Evolutionary conservation across 768 basidiomycete genomes (phyloP), one percentile per base, ranked within the genome.

Genomic region (Tubosaeta brunneosetosa): DNA sequence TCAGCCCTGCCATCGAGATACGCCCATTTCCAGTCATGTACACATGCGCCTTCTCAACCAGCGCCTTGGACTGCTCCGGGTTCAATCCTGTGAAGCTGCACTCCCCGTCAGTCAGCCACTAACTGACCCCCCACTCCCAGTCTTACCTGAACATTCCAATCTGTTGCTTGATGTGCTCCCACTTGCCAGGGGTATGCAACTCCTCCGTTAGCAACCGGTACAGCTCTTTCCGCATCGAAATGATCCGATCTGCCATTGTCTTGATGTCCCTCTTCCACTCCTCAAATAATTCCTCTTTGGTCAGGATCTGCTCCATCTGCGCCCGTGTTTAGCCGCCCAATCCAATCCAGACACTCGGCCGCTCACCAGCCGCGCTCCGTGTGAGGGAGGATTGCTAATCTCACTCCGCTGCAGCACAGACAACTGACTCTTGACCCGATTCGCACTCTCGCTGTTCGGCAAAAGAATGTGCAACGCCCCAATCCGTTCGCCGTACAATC

Each of bases 141-240:
- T 63, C 77, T 55, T 67, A 92, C 84, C 89, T 92, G 79, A 94
- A 97, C 94, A 95, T 97, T 51, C 94, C 95, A 71, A 98, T 98
- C 77, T 98, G 97, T 48, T 83, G 81, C 61, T 87, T 75, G 63
- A 99, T 95, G 71, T 98, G 95, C n/a, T 86, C 82, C 97, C 97
- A 99, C 64, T 83, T 84, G 6, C 94, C 92, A 4, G 94, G 94
- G 47, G 91, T 94, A 64, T 88, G 80, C 58, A 92, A 70, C 67
- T 88, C 85, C 57, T 90, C 77, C 25, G 64, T 66, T 66, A 97
- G 69, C 61, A 89, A 66, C 50, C 79, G 73, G 76, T 83, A 77
- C 60, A 99, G 77, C 73, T 88, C 80, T 56, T 82, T 73, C 38
- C 97, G 83, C 94, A 97, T 97, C 47, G 78, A 75, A 63, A 94